These are phyloP conservation scores for Kickxella alabastrina DNA, from an alignment of 192 early-diverging fungal species.

Conservation along the genomic window DNA sequence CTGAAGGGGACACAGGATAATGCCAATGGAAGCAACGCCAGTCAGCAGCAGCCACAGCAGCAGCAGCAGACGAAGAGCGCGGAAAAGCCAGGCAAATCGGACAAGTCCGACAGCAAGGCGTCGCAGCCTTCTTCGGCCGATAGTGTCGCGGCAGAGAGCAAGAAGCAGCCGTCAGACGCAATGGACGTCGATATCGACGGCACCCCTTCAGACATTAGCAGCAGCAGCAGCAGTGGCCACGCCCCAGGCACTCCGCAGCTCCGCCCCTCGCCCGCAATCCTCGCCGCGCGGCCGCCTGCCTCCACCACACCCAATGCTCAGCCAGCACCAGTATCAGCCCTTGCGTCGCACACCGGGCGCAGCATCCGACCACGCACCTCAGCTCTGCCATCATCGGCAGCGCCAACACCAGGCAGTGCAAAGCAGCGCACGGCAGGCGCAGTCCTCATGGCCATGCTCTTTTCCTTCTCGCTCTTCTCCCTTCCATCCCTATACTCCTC, in stretches of 20 bases:
- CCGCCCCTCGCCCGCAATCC: neutral
- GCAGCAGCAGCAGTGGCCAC: neutral
- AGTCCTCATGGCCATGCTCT: constrained; percentile 65
- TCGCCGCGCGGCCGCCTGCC: neutral
- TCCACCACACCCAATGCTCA: neutral
- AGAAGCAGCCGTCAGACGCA: constrained; percentile 2
- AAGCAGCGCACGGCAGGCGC: constrained; percentile 29
- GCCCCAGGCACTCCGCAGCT: neutral
- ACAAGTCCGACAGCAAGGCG: neutral
- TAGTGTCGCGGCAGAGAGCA: neutral
- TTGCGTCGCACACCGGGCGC: neutral
- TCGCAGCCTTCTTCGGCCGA: too few species aligned
- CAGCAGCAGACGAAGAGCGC: neutral
- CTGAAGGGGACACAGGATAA: constrained; percentile 29
- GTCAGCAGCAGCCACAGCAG: neutral
- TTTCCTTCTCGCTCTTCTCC: constrained; percentile 80
- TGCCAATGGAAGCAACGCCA: neutral
- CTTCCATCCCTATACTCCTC: constrained; percentile 56
- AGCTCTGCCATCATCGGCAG: too few species aligned
- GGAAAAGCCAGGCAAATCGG: constrained; percentile 1
- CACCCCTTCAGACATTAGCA: neutral
- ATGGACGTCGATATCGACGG: constrained; percentile 58
- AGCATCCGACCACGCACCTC: too few species aligned
- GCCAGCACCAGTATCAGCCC: neutral
- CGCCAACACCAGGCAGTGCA: neutral